A percentile compares a stretch with the other conserved stretches of the same genome.
Evolutionary conservation across 2,329 filamentous ascomycete genomes (phyloP).

Genomic region (Cladosporium halotolerans): DNA sequence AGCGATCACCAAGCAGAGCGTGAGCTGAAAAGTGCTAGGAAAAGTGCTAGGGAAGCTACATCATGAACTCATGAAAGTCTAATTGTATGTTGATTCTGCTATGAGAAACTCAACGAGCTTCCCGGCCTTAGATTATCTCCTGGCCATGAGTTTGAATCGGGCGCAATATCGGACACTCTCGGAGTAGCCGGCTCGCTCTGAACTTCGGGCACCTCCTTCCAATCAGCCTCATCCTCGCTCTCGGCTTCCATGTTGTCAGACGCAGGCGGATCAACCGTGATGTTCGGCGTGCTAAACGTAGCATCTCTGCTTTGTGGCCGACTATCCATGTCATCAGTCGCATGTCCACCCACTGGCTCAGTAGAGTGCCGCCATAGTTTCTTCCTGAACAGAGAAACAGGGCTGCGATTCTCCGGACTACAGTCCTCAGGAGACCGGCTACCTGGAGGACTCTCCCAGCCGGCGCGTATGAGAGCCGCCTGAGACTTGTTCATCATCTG

Average conservation of each 20-base stretch:
- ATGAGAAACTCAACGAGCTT: not conserved
- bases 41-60: too few species aligned
- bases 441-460: constrained; percentile 31
- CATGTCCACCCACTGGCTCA: not conserved
- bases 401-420: constrained; percentile 22
- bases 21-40: too few species aligned
- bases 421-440: constrained; percentile 15
- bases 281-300: constrained; percentile 1
- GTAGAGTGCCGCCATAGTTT: constrained; percentile 17
- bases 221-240: constrained; percentile 16
- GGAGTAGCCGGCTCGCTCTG: constrained; percentile 41
- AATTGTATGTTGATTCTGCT: not conserved
- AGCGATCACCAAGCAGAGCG: too few species aligned
- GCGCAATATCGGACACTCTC: constrained; percentile 33
- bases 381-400: constrained; percentile 26
- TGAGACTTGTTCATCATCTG: constrained; percentile 35
- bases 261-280: constrained; percentile 14
- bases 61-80: too few species aligned
- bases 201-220: constrained; percentile 20
- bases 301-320: constrained; percentile 15
- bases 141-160: constrained; percentile 1
- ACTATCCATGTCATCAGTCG: constrained; percentile 21
- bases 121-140: not conserved
- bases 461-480: constrained; percentile 23
- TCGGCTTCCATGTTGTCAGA: constrained; percentile 10